Evolutionary conservation across 225 moss, liverwort and hornwort genomes (phyloP).

Genomic region (Pseudisothecium myosuroides): DNA sequence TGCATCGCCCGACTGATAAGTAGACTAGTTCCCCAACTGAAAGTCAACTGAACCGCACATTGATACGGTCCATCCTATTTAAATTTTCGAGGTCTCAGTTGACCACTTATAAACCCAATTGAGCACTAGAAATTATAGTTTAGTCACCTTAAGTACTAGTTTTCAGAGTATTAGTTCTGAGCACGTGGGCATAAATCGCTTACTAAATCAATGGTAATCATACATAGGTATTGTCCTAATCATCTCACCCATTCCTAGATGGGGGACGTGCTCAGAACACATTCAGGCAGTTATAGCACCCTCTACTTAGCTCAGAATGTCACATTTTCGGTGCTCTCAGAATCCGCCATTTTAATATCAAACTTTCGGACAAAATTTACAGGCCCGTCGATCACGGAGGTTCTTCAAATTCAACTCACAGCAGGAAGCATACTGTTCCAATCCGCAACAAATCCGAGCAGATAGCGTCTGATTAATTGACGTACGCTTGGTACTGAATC

Average conservation of each 20-base stretch:
- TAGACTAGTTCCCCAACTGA: no score
- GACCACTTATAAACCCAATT: not conserved
- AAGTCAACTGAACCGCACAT: not conserved
- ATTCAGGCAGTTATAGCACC: not conserved
- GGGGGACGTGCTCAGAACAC: not conserved
- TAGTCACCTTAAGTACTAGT: no score
- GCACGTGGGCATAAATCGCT: no score
- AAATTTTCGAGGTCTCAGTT: not conserved
- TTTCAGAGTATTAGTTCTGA: not conserved
- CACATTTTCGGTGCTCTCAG: not conserved
- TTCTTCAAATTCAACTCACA: no score
- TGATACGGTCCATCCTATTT: not conserved
- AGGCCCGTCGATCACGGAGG: not conserved
- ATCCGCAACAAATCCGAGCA: not conserved
- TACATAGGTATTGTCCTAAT: no score
- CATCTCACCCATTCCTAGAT: not conserved
- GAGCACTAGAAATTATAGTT: not conserved
- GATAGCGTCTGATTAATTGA: no score
- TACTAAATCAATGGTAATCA: not conserved
- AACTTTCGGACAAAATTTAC: not conserved
- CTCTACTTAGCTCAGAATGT: not conserved
- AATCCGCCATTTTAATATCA: not conserved
- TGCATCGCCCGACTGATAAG: not conserved
- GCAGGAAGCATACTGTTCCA: not conserved
- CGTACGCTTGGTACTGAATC: not conserved